Evolutionary conservation across 2,329 filamentous ascomycete genomes (phyloP).

Genomic region (Pseudomassariella vexata): DNA sequence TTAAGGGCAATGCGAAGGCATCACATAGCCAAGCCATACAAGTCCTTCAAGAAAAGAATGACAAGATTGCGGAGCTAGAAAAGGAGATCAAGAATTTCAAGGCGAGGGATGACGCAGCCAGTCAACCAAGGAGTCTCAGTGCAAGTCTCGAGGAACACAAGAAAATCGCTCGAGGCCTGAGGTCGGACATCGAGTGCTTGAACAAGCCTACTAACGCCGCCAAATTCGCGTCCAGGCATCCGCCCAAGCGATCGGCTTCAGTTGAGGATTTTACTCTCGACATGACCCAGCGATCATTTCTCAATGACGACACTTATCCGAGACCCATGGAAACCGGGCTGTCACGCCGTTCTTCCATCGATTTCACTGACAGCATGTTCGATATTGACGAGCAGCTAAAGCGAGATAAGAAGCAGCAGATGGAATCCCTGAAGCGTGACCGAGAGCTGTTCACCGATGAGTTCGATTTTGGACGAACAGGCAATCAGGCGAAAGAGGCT

Average conservation of each 20-base stretch:
- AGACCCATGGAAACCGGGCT: conserved; percentile 4
- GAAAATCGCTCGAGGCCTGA: conserved; percentile 17
- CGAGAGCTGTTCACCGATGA: conserved; percentile 12
- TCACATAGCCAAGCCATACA: conserved; percentile 50
- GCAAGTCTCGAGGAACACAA: conserved; percentile 11
- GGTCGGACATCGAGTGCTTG: conserved; percentile 18
- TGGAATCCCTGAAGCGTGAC: conserved; percentile 11
- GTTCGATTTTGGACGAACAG: conserved; percentile 6
- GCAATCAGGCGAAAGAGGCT: conserved; percentile 2
- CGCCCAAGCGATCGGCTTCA: conserved; percentile 14
- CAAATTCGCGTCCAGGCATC: conserved; percentile 8
- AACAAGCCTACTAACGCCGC: conserved; percentile 16
- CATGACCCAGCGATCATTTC: conserved; percentile 17
- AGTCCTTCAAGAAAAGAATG: conserved; percentile 50
- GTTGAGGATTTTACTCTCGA: conserved; percentile 21
- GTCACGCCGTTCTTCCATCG: conserved; percentile 8
- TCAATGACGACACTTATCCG: conserved; percentile 10
- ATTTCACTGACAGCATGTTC: conserved; percentile 24
- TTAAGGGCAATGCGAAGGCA: conserved; percentile 47
- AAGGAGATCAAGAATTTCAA: conserved; percentile 45
- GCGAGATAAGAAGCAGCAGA: conserved; percentile 14
- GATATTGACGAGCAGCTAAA: conserved; percentile 20
- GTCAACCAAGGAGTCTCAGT: conserved; percentile 8
- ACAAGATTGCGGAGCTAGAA: conserved; percentile 50
- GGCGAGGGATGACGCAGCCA: conserved; percentile 12